These are phyloP conservation scores for Cyberlindnera maritima DNA, from an alignment of 805 yeast species.

Conservation along the genomic window DNA sequence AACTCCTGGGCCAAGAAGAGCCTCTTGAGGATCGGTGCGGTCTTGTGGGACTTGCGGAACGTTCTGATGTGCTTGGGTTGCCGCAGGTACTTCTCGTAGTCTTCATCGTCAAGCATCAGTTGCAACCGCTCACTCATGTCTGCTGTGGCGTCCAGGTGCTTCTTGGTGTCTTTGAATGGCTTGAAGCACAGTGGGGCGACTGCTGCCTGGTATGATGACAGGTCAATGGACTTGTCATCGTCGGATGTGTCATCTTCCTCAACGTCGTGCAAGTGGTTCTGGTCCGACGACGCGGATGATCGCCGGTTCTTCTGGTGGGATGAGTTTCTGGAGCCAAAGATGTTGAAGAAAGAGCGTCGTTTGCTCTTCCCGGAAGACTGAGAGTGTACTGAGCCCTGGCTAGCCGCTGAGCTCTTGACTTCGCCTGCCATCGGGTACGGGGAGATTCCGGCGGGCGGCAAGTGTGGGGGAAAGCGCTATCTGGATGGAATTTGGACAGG, in stretches of 20 bases:
- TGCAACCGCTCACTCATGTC: conserved; percentile 8
- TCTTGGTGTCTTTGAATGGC: background rate
- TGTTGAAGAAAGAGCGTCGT: conserved; percentile 8
- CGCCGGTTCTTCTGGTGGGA: background rate
- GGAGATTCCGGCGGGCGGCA: too few relatives aligned
- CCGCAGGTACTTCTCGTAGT: conserved; percentile 39
- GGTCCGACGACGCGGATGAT: background rate
- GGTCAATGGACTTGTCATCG: conserved; percentile 19
- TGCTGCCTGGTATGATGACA: conserved; percentile 16
- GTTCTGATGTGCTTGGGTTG: conserved; percentile 57
- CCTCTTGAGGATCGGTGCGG: conserved; percentile 46
- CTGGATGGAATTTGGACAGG: too few relatives aligned
- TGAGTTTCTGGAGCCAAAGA: conserved; percentile 4
- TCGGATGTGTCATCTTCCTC: conserved; percentile 16
- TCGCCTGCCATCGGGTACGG: too few relatives aligned
- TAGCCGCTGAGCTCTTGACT: background rate
- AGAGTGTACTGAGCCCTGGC: background rate
- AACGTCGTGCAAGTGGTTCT: background rate
- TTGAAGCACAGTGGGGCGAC: conserved; percentile 19
- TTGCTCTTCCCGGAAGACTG: background rate
- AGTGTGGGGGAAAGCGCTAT: too few relatives aligned
- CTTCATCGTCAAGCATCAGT: conserved; percentile 29
- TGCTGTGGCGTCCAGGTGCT: conserved; percentile 2
- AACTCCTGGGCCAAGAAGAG: conserved; percentile 68
- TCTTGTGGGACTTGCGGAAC: conserved; percentile 42